Base-by-base conservation (phyloP, 192 early-diverging fungal genomes). In the Dispira simplex region DNA sequence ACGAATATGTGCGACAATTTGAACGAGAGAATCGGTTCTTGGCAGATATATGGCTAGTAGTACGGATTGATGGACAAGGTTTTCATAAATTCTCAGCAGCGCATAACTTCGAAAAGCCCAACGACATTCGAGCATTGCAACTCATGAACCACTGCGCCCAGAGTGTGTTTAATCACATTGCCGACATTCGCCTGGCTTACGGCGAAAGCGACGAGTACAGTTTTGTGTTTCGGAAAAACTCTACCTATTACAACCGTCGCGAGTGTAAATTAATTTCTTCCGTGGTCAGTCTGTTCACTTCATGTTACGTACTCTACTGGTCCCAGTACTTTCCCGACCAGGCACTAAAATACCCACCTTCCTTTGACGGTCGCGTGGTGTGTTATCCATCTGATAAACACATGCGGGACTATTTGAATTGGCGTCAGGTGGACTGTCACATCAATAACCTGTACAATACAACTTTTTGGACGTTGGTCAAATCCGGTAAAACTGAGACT, bases 391-490 rank as follows among this genome's bases (percentile, higher is more conserved):
- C 80, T 2, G 79, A 84, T 45, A 66, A 83, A 49, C 89, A 88
- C 53, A 62, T 98, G 64, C 81, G 87, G 66, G 96, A 98, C 74
- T 98, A 98, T 71, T 76, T 98, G 62, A 72, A 77, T 51, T 98
- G 96, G 96, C 75, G 96, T 28, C 94, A 97, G 68, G 94, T 84
- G 16, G 93, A 97, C 68, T 95, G 90, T 73, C 91, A 92, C 68
- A 91, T 93, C 72, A 93, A 93, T 74, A 93, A 93, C 68, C 68
- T 93, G 64, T 98, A 96, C 76, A 98, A 98, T 72, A 98, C 96
- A 3, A 81, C 84, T 10, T 97, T 95, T 70, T 97, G 94, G 93
- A 73, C 81, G 11, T 70, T 98, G 44, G 93, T 97, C 27, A 77
- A 81, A 32, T 74, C 77, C 52, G 90, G 89, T 55, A 76, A 73